These are phyloP conservation scores for Backusella mclennaniae DNA, from an alignment of 192 early-diverging fungal species.

Conservation along the genomic window DNA sequence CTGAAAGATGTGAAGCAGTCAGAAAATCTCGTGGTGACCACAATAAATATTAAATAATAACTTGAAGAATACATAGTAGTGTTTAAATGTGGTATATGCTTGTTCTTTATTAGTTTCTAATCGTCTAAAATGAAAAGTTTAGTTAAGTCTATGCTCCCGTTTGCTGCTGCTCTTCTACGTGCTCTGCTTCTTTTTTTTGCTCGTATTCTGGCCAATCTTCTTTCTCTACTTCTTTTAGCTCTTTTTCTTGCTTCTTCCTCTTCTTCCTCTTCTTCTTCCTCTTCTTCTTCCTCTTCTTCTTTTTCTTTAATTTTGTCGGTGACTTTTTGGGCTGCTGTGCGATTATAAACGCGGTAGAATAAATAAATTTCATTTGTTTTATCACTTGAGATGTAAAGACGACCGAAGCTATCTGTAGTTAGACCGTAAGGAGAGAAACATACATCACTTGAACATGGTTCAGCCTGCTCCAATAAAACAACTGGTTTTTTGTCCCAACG, in stretches of 20 bases:
- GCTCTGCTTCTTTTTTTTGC: neutral
- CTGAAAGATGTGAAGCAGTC: too few species aligned
- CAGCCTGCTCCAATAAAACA: conserved; percentile 16
- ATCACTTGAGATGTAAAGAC: conserved; percentile 22
- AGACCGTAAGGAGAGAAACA: conserved; percentile 21
- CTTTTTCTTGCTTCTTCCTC: neutral
- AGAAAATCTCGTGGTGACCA: too few species aligned
- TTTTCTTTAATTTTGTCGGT: conserved; percentile 17
- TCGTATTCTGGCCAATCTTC: neutral
- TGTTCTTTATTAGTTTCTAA: neutral
- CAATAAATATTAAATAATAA: too few species aligned
- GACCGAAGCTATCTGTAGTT: conserved; percentile 21
- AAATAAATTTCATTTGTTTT: conserved; percentile 26
- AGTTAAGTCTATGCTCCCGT: neutral
- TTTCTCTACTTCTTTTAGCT: neutral
- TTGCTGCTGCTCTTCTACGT: neutral
- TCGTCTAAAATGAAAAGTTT: neutral
- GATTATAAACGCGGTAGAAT: conserved; percentile 17
- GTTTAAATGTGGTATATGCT: neutral
- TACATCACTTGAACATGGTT: neutral
- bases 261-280: neutral
- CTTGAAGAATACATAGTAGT: neutral
- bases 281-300: conserved; percentile 1
- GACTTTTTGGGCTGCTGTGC: conserved; percentile 15
- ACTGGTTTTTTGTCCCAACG: conserved; percentile 12